phyloP scores from a whole-genome alignment of 176 grass and related monocot genomes.

The Metroxylon sagu region DNA sequence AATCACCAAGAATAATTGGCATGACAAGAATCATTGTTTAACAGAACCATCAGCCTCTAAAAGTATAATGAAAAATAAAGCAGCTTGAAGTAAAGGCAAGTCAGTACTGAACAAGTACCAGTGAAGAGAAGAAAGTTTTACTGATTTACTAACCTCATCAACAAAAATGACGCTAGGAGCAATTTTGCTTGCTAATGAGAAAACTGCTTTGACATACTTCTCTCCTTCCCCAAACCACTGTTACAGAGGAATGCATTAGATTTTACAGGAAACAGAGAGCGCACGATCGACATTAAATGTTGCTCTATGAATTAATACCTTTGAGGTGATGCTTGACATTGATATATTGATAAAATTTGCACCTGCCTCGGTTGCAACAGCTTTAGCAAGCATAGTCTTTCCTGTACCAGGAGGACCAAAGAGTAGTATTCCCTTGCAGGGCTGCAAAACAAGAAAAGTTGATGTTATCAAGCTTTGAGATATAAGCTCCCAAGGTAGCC shows the following conservation, averaged over 20 bases:
- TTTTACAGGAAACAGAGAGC: constrained; percentile 22
- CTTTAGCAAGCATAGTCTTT: constrained; percentile 99
- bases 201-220: constrained; percentile 97
- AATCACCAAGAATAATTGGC: neutral
- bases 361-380: constrained; percentile 95
- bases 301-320: constrained; percentile 49
- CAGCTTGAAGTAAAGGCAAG: too few relatives aligned
- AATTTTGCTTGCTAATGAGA: constrained; percentile 97
- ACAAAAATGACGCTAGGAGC: constrained; percentile 97
- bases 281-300: neutral
- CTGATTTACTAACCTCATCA: constrained; percentile 60
- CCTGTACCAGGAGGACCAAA: constrained; percentile 98
- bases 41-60: too few relatives aligned
- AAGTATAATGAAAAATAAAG: too few relatives aligned
- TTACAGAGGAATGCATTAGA: constrained; percentile 21
- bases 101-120: too few relatives aligned
- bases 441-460: constrained; percentile 44
- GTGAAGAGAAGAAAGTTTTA: too few relatives aligned
- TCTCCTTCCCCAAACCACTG: constrained; percentile 99
- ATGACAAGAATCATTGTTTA: too few relatives aligned
- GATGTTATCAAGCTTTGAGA: neutral
- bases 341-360: constrained; percentile 99
- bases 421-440: constrained; percentile 98
- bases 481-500: too few relatives aligned
- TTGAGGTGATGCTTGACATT: constrained; percentile 98